Evolutionary conservation across 352 stramenopile genomes (phyloP), one percentile per base, ranked within the genome.

Genomic region (Achlya hypogyna): DNA sequence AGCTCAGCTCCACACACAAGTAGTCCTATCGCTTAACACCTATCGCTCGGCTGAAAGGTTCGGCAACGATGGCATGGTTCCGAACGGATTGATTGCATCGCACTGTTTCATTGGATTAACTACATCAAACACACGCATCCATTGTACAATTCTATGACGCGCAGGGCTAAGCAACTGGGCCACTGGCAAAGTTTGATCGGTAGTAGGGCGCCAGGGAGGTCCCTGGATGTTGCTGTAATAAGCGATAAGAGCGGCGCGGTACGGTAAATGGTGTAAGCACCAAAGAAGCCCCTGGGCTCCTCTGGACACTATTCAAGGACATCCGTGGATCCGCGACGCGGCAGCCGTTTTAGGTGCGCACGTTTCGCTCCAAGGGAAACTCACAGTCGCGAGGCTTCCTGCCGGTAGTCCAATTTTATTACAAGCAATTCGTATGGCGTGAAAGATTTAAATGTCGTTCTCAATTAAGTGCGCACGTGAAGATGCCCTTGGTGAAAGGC

Each of bases 401-500:
- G 38, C 14, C n/a, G 4, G n/a, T 27, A 56, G 25, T 56, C 2
- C 6, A 31, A 12, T 20, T 9, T 10, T 35, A 4, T 27, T 2
- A 56, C 31, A 27, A 1, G 16, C 12, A 10, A 12, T 56, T 56
- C 25, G 8, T 56, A 56, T 56, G 31, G 16, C 16, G 25, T 56
- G 2, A 38, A 27, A 12, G 16, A 27, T 10, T 22, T 10, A 3
- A 56, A 12, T 56, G 10, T 9, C 16, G 20, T 56, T 12, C 31
- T 56, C 49, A n/a, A 10, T 56, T 38, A 56, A 56, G 49, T 56
- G 31, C 49, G 49, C 49, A 56, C 49, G 49, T 56, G 49, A n/a
- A 56, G 49, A 56, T 56, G 25, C 25, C 49, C n/a, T n/a, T 56
- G 10, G 16, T 16, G 8, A 54, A 54, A 16, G 6, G 49, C 29